Conservation (phyloP, 2,329 filamentous ascomycete species). For the Trichoderma koningii region DNA sequence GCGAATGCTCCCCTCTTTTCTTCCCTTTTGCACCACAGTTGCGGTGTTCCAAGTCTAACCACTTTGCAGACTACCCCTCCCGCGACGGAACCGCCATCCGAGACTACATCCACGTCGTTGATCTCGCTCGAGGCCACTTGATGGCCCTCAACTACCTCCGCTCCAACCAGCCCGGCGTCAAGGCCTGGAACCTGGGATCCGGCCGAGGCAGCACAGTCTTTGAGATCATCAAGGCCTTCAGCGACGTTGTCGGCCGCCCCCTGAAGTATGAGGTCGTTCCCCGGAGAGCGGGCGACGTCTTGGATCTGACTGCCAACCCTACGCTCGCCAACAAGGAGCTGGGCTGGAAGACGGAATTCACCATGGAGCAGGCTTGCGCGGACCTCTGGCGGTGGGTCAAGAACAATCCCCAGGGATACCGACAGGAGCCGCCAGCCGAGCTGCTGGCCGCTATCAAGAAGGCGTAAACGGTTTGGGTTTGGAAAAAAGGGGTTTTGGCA, state of each 20-base stretch:
- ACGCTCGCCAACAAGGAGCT: slow-evolving; percentile 84
- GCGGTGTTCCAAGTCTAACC: slow-evolving; percentile 30
- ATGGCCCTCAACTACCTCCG: slow-evolving; percentile 89
- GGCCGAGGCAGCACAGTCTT: slow-evolving; percentile 94
- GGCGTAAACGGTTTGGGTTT: slow-evolving; percentile 29
- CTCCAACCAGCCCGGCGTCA: slow-evolving; percentile 80
- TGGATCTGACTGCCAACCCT: slow-evolving; percentile 93
- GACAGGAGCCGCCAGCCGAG: slow-evolving; percentile 83
- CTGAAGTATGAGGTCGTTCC: slow-evolving; percentile 84
- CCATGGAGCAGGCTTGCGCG: slow-evolving; percentile 88
- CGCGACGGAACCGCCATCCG: slow-evolving; percentile 91
- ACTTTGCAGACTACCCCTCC: slow-evolving; percentile 74
- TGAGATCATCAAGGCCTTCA: slow-evolving; percentile 96
- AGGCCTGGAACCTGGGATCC: slow-evolving; percentile 95
- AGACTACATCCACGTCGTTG: slow-evolving; percentile 97
- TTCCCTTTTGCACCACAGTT: not conserved
- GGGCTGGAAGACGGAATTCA: slow-evolving; percentile 86
- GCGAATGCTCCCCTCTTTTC: no score
- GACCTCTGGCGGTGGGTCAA: slow-evolving; percentile 97
- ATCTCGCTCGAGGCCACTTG: slow-evolving; percentile 83
- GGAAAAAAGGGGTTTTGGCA: not conserved
- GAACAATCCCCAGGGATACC: slow-evolving; percentile 95
- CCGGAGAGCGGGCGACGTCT: slow-evolving; percentile 83
- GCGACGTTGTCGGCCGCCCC: slow-evolving; percentile 78
- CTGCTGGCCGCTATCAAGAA: slow-evolving; percentile 67